Evolutionary conservation across 192 early-diverging fungal genomes (phyloP).

Genomic region (Hyaloraphidium curvatum): DNA sequence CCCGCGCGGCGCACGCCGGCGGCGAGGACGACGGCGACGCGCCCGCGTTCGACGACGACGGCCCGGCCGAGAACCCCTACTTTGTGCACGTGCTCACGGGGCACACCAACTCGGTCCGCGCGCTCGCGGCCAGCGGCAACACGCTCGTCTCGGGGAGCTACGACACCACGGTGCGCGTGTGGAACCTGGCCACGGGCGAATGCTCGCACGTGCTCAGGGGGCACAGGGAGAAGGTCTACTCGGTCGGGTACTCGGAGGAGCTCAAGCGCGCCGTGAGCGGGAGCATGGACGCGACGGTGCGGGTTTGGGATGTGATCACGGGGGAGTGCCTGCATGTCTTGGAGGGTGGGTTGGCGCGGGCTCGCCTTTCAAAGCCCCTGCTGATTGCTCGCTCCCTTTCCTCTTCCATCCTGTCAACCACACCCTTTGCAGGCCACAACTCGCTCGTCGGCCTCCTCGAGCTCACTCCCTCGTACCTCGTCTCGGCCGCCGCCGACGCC

Average conservation of each 20-base stretch:
- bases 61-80: constrained; percentile 42
- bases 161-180: constrained; percentile 75
- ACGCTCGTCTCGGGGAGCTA: constrained; percentile 80
- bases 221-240: constrained; percentile 90
- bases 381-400: neutral
- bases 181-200: constrained; percentile 62
- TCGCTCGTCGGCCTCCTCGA: constrained; percentile 89
- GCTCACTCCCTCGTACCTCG: constrained; percentile 60
- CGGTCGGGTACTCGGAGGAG: constrained; percentile 71
- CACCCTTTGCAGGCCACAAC: constrained; percentile 44
- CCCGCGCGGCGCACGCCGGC: neutral
- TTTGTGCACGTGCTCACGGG: constrained; percentile 65
- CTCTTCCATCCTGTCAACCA: neutral
- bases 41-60: neutral
- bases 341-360: constrained; percentile 29
- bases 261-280: constrained; percentile 73
- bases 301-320: constrained; percentile 77
- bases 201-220: constrained; percentile 51
- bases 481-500: constrained; percentile 88
- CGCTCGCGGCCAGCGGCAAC: constrained; percentile 75
- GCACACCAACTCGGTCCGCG: constrained; percentile 78
- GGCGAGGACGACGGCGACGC: neutral
- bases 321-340: constrained; percentile 58
- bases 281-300: constrained; percentile 81
- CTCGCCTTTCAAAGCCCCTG: neutral